phyloP scores from a whole-genome alignment of 441 rosid species.

The Cnidoscolus chayamansa region DNA sequence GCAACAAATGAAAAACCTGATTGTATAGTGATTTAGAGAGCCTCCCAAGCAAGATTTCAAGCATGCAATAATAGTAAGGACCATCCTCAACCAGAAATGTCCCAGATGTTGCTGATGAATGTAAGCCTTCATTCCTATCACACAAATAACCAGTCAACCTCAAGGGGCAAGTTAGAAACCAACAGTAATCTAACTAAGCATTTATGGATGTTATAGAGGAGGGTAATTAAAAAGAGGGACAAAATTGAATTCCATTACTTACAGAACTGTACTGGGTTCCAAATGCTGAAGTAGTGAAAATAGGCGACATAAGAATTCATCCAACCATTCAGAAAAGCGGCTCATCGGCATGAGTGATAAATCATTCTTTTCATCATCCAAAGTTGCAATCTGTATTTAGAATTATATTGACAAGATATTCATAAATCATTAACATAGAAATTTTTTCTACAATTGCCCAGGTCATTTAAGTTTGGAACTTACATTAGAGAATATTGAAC shows the following conservation, averaged over 20 bases:
- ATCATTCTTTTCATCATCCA: conserved; percentile 72
- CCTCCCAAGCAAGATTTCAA: conserved; percentile 93
- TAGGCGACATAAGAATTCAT: conserved; percentile 91
- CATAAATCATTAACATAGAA: conserved; percentile 14
- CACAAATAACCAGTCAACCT: conserved; percentile 19
- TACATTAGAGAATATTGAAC: conserved; percentile 99
- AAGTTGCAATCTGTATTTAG: conserved; percentile 63
- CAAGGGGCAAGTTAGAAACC: background rate
- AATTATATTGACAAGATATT: conserved; percentile 17
- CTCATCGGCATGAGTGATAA: conserved; percentile 73
- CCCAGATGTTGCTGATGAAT: conserved; percentile 91
- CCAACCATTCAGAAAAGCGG: conserved; percentile 93
- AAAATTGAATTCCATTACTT: conserved; percentile 38
- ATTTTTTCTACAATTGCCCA: conserved; percentile 6
- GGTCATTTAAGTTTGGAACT: conserved; percentile 29
- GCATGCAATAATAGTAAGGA: conserved; percentile 97
- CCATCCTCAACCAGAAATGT: conserved; percentile 99
- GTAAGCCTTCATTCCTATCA: conserved; percentile 87
- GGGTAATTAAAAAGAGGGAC: background rate
- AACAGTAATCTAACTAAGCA: background rate
- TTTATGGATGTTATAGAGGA: background rate
- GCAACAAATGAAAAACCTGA: conserved; percentile 60
- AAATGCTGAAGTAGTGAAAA: conserved; percentile 86
- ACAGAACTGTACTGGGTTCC: conserved; percentile 94
- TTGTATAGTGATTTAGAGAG: conserved; percentile 78